Evolutionary conservation across 192 early-diverging fungal species (phyloP).

Genomic region (Gonapodya prolifera): DNA sequence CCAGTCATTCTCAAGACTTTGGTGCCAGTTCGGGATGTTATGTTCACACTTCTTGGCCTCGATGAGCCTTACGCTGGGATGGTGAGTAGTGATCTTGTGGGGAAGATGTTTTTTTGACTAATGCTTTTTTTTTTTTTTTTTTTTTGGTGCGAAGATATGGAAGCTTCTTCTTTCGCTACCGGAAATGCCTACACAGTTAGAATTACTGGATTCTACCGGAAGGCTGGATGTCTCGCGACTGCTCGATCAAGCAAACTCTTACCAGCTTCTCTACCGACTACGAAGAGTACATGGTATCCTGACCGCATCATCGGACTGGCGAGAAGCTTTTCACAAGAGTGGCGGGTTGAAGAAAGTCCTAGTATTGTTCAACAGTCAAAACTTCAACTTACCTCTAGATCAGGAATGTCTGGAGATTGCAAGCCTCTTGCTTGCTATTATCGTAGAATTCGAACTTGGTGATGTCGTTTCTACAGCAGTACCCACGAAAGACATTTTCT

Average conservation of each 20-base stretch:
- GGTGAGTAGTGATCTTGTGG: background rate
- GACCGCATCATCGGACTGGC: background rate
- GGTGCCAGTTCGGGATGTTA: background rate
- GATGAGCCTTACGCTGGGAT: background rate
- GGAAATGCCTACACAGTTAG: background rate
- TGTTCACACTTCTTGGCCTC: background rate
- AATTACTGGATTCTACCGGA: background rate
- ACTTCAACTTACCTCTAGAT: background rate
- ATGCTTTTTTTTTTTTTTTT: no score
- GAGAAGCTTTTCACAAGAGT: background rate
- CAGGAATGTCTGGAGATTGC: background rate
- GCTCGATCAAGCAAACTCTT: background rate
- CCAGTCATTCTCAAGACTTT: background rate
- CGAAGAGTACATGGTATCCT: background rate
- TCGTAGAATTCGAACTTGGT: background rate
- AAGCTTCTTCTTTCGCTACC: background rate
- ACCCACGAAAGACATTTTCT: background rate
- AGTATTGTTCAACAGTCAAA: background rate
- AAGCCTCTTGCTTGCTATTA: background rate
- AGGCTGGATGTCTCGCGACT: background rate
- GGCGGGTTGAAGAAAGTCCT: background rate
- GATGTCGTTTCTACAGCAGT: background rate
- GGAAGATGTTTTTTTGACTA: background rate
- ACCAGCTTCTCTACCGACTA: background rate
- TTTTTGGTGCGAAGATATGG: background rate